A percentile compares a stretch with the other conserved stretches of the same genome.
Conservation (phyloP, 148 eudicot species). For the Rheum nobile region DNA sequence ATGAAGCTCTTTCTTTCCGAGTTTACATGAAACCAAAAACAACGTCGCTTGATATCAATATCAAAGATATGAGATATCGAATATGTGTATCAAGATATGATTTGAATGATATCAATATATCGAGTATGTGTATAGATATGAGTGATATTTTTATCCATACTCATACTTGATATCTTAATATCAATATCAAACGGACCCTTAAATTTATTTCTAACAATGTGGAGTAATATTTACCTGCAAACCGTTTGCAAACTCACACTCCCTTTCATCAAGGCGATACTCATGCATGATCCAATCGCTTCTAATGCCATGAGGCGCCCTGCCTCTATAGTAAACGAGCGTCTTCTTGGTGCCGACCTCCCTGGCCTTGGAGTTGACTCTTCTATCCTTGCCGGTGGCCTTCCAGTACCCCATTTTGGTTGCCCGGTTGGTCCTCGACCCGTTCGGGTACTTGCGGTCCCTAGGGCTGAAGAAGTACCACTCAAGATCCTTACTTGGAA, state of each 20-base stretch:
- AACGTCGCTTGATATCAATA: too few species aligned
- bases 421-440: slow-evolving; percentile 57
- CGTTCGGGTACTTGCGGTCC: slow-evolving; percentile 58
- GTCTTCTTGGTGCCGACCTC: slow-evolving; percentile 55
- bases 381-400: slow-evolving; percentile 57
- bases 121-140: too few species aligned
- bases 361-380: slow-evolving; percentile 32
- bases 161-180: too few species aligned
- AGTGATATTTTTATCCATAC: too few species aligned
- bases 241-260: slow-evolving; percentile 19
- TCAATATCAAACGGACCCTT: too few species aligned
- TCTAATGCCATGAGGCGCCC: slow-evolving; percentile 60
- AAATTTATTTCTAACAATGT: too few species aligned
- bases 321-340: slow-evolving; percentile 49
- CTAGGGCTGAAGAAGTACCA: slow-evolving; percentile 61
- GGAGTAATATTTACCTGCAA: slow-evolving; percentile 17
- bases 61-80: too few species aligned
- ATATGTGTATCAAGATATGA: too few species aligned
- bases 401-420: slow-evolving; percentile 59
- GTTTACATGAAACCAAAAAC: not conserved
- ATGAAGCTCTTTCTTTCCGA: too few species aligned
- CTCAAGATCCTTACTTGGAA: slow-evolving; percentile 59
- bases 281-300: slow-evolving; percentile 69
- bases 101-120: too few species aligned
- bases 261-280: slow-evolving; percentile 38